These are phyloP conservation scores for Hypoxylon subgilvum DNA, from an alignment of 495 filamentous ascomycete genomes.

Conservation along the genomic window DNA sequence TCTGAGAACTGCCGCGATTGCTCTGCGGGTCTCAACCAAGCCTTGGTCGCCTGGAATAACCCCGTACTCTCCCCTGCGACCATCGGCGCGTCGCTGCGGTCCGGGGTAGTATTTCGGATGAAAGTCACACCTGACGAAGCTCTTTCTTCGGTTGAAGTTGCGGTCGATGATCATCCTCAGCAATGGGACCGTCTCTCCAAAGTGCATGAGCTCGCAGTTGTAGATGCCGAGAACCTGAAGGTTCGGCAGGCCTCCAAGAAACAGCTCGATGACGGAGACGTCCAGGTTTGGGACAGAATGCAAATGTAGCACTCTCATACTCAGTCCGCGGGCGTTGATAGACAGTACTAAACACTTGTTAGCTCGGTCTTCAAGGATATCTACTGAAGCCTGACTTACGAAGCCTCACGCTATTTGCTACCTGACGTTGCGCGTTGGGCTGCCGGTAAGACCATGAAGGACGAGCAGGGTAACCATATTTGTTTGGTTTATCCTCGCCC, in stretches of 20 bases:
- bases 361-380: too few relatives aligned
- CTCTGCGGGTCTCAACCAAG: slow-evolving; percentile 6
- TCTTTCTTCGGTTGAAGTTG: not conserved
- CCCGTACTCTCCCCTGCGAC: slow-evolving; percentile 27
- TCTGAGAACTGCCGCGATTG: slow-evolving; percentile 7
- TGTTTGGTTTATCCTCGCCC: too few relatives aligned
- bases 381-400: too few relatives aligned
- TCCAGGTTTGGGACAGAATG: slow-evolving; percentile 18
- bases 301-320: slow-evolving; percentile 24
- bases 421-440: too few relatives aligned
- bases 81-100: not conserved
- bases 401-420: too few relatives aligned
- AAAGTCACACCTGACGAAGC: slow-evolving; percentile 19
- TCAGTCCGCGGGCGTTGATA: slow-evolving; percentile 13
- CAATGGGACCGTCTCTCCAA: slow-evolving; percentile 17
- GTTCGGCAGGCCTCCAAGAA: slow-evolving; percentile 17
- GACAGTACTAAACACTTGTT: too few relatives aligned
- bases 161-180: slow-evolving; percentile 10
- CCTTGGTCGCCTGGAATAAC: slow-evolving; percentile 24
- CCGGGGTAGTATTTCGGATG: slow-evolving; percentile 33
- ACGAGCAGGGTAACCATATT: too few relatives aligned
- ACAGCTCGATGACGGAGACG: slow-evolving; percentile 5
- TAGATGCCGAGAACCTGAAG: slow-evolving; percentile 30
- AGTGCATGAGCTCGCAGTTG: slow-evolving; percentile 37
- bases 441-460: too few relatives aligned